Conservation (phyloP, 1,284 basidiomycete genomes). For the Paramarasmius palmivorus region DNA sequence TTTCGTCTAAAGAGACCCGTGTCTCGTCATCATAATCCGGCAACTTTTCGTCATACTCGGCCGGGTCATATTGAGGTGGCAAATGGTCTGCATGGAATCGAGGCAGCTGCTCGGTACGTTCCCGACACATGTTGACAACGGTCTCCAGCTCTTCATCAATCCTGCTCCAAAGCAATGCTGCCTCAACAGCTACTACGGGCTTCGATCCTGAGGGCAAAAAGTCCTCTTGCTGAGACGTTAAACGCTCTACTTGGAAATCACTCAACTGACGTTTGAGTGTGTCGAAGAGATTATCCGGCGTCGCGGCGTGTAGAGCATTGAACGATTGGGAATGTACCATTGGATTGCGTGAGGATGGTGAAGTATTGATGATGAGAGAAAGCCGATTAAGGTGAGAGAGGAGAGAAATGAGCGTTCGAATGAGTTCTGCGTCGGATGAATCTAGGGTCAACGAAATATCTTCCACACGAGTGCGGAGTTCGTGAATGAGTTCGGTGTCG, state of each 20-base stretch:
- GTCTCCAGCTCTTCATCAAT: conserved; percentile 75
- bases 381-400: conserved; percentile 62
- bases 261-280: conserved; percentile 68
- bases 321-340: conserved; percentile 6
- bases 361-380: conserved; percentile 22
- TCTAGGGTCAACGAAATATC: conserved; percentile 44
- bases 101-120: conserved; percentile 43
- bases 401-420: conserved; percentile 64
- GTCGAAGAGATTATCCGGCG: conserved; percentile 50
- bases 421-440: conserved; percentile 56
- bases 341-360: conserved; percentile 12
- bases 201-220: conserved; percentile 34
- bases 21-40: conserved; percentile 59
- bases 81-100: conserved; percentile 43
- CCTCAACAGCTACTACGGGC: conserved; percentile 59
- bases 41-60: conserved; percentile 45
- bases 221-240: conserved; percentile 35
- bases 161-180: conserved; percentile 69
- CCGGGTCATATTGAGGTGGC: conserved; percentile 69
- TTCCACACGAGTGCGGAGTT: conserved; percentile 59
- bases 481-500: conserved; percentile 58
- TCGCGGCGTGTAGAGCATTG: conserved; percentile 14
- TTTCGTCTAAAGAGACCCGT: conserved; percentile 27
- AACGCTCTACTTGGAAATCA: conserved; percentile 61
- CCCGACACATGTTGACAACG: conserved; percentile 63